Evolutionary conservation across 2,329 filamentous ascomycete genomes (phyloP).

Genomic region (Intubia oerlemansii): DNA sequence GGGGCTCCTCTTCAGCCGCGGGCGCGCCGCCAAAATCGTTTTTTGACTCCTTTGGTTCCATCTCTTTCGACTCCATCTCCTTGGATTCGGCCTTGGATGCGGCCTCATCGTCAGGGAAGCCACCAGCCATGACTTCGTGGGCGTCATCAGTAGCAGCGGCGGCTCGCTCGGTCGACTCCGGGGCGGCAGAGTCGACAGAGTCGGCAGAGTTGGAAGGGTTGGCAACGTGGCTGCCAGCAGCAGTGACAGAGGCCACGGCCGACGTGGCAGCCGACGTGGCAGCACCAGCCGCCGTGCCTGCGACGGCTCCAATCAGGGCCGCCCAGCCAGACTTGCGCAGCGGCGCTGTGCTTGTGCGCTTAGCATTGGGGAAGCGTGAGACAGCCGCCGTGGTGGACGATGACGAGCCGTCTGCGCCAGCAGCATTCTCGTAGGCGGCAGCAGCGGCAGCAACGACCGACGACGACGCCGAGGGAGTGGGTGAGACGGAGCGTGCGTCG

Average conservation of each 20-base stretch:
- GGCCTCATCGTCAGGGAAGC: slow-evolving; percentile 2
- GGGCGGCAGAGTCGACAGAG: too few species aligned
- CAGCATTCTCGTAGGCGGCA: too few species aligned
- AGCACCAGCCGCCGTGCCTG: slow-evolving; percentile 16
- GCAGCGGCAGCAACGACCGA: too few species aligned
- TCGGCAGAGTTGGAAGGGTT: too few species aligned
- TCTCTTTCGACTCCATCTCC: too few species aligned
- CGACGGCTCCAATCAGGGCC: slow-evolving; percentile 27
- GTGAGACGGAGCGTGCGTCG: too few species aligned
- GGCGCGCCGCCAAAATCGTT: slow-evolving; percentile 3
- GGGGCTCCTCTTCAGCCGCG: slow-evolving; percentile 6
- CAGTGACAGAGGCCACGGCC: slow-evolving; percentile 1
- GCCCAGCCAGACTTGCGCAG: slow-evolving; percentile 24
- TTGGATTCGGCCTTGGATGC: too few species aligned
- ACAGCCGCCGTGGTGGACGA: not conserved
- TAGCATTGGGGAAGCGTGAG: slow-evolving; percentile 9
- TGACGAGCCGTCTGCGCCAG: too few species aligned
- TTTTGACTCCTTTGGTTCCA: not conserved
- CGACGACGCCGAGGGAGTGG: too few species aligned
- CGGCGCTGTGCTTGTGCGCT: slow-evolving; percentile 7
- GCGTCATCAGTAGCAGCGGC: too few species aligned
- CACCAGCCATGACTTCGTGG: slow-evolving; percentile 1
- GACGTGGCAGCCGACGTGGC: slow-evolving; percentile 6
- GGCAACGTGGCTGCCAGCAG: too few species aligned
- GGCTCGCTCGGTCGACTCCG: too few species aligned